phyloP scores from a whole-genome alignment of 1,284 basidiomycete species.

The Cutaneotrichosporon cavernicola region DNA sequence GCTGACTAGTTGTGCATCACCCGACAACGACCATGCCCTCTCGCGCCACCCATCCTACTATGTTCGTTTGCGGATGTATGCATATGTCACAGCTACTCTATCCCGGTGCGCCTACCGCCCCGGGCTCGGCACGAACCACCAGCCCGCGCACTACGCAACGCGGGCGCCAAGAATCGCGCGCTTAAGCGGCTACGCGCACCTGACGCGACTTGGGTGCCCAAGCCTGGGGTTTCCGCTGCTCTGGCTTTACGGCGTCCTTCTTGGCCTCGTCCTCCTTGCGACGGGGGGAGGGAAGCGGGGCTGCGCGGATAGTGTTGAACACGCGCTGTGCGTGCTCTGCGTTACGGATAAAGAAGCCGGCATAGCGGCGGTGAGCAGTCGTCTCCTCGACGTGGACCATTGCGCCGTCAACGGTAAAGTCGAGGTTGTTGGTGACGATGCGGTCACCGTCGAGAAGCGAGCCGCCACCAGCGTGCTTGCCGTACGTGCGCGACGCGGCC shows the following conservation, averaged over 20 bases:
- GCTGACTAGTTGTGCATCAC: too few species aligned
- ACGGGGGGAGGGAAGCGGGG: conserved; percentile 61
- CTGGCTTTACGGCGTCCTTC: conserved; percentile 18
- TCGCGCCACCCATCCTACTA: too few species aligned
- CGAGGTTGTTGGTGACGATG: conserved; percentile 86
- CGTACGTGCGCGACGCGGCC: conserved; percentile 63
- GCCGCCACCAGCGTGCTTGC: conserved; percentile 64
- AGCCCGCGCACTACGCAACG: not conserved
- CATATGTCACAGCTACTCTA: conserved; percentile 14
- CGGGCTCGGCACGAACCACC: not conserved
- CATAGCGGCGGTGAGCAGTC: conserved; percentile 85
- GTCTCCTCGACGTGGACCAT: conserved; percentile 96
- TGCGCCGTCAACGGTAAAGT: conserved; percentile 89
- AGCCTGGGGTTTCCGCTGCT: conserved; percentile 23
- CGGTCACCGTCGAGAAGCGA: conserved; percentile 76
- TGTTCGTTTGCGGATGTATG: not conserved
- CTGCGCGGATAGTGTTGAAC: conserved; percentile 69
- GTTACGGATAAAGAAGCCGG: conserved; percentile 95
- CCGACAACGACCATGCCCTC: too few species aligned
- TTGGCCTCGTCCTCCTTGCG: conserved; percentile 20
- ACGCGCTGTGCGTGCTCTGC: conserved; percentile 84
- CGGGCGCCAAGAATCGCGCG: not conserved
- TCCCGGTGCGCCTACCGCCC: not conserved
- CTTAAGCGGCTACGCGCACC: conserved; percentile 32
- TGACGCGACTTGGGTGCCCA: conserved; percentile 37